Base-by-base conservation (phyloP, 164 flowering plant species). In the Vitis amurensis region DNA sequence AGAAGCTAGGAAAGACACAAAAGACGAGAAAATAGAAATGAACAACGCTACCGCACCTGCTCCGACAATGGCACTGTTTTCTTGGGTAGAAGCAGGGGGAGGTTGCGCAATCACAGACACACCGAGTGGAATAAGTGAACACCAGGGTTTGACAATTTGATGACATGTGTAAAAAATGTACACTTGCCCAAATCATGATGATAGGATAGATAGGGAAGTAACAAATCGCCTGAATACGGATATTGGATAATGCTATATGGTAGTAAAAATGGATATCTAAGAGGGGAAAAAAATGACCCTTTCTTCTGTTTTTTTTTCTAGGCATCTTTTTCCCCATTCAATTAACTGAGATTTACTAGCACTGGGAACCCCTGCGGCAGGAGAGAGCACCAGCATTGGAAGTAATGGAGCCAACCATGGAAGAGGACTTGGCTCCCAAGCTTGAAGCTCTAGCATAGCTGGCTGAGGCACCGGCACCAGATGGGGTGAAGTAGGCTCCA, bases 371-470 rank as follows among this genome's bases (percentile, higher is more conserved):
- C 49, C 84, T 80, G 64, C 91, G 89, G 85, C 99, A 94, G 48
- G 73, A 51, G 23, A 91, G 98, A 56, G 74, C 87, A 58, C 99
- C 99, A n/a, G 97, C 90, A 64, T 80, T 80, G 12, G 91, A 70
- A 51, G 99, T 95, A 16, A 95, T 90, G 52, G 92, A 15, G 23
- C 79, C 93, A 17, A 95, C 96, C 96, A 93, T 86, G 75, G 97
- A 77, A 16, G 98, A 89, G 6, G 98, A 88, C 77, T 93, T 91
- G 64, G 98, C 99, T 1, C 88, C 93, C 72, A 95, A 82, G 74
- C 98, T 93, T 53, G 99, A 95, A 57, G 99, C 99, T 65, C 88
- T 87, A 8, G 99, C 86, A 74, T 93, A 95, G 81, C 91, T 91
- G 7, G 91, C 86, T 2, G 97, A 85, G 29, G 98, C 94, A 23